Evolutionary conservation across 257 asterid species (phyloP).

Genomic region (Solanum bulbocastanum): DNA sequence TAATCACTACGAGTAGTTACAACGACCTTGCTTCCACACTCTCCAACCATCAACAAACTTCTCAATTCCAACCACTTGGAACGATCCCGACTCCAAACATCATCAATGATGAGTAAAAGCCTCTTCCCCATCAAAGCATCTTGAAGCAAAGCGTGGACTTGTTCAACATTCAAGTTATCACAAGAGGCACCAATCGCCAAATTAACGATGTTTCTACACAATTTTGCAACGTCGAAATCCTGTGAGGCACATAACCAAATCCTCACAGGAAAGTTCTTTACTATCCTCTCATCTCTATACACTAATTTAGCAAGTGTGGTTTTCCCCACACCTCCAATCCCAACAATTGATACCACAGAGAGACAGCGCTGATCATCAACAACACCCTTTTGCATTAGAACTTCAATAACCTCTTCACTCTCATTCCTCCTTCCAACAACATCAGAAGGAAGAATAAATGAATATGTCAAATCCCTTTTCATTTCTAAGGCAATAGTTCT

Average conservation of each 20-base stretch:
- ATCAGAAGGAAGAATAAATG: slow-evolving; percentile 1
- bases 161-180: background rate
- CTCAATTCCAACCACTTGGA: slow-evolving; percentile 1
- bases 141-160: background rate
- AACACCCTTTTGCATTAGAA: background rate
- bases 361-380: background rate
- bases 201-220: background rate
- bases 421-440: slow-evolving; percentile 4
- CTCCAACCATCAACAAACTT: slow-evolving; percentile 5
- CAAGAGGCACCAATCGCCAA: background rate
- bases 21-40: slow-evolving; percentile 1
- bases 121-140: background rate
- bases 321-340: slow-evolving; percentile 1
- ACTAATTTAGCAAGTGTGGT: slow-evolving; percentile 6
- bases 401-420: background rate
- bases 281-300: slow-evolving; percentile 1
- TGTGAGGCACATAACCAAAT: slow-evolving; percentile 6
- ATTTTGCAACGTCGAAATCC: background rate
- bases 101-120: slow-evolving; percentile 7
- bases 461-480: background rate
- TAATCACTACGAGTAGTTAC: background rate
- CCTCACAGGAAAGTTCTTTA: background rate
- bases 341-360: slow-evolving; percentile 5
- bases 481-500: background rate
- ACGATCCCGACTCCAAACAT: slow-evolving; percentile 2